phyloP scores from a whole-genome alignment of 805 yeast species.

The Candida parachauliodes region DNA sequence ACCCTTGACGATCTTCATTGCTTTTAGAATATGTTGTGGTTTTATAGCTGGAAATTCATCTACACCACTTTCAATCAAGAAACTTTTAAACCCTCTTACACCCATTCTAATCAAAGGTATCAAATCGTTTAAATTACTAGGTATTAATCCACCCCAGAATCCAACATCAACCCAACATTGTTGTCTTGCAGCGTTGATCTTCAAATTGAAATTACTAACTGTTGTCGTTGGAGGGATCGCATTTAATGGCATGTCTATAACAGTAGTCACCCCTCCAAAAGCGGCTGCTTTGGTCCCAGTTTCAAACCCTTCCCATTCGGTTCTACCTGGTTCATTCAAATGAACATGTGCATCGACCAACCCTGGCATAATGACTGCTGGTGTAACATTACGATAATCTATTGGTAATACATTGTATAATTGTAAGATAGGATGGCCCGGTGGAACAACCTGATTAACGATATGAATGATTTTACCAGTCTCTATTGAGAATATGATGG shows the following conservation, averaged over 20 bases:
- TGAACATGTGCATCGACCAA: constrained; percentile 93
- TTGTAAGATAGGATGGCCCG: constrained; percentile 37
- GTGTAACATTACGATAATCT: constrained; percentile 54
- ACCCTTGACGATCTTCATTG: constrained; percentile 61
- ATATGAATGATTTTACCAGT: constrained; percentile 56
- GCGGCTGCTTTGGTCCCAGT: constrained; percentile 95
- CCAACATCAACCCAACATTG: constrained; percentile 92
- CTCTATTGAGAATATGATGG: constrained; percentile 54
- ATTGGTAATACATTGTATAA: constrained; percentile 41
- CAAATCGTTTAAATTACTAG: constrained; percentile 66
- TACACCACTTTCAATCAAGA: constrained; percentile 91
- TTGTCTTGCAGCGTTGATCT: constrained; percentile 72
- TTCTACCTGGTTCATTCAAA: constrained; percentile 94
- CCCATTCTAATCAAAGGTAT: constrained; percentile 78
- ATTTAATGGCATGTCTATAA: constrained; percentile 92
- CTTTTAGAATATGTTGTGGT: constrained; percentile 59
- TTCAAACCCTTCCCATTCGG: constrained; percentile 98
- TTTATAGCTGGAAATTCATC: constrained; percentile 88
- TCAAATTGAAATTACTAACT: constrained; percentile 66
- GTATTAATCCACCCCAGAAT: constrained; percentile 95
- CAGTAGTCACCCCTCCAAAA: constrained; percentile 94
- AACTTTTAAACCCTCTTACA: constrained; percentile 92
- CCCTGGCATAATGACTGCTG: constrained; percentile 77
- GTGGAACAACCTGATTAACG: constrained; percentile 26
- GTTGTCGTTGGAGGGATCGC: constrained; percentile 96